Percentiles rank a stretch among this genome's conserved stretches.
These are phyloP conservation scores for Agastache rugosa DNA, from an alignment of 257 asterid species.

Conservation along the genomic window DNA sequence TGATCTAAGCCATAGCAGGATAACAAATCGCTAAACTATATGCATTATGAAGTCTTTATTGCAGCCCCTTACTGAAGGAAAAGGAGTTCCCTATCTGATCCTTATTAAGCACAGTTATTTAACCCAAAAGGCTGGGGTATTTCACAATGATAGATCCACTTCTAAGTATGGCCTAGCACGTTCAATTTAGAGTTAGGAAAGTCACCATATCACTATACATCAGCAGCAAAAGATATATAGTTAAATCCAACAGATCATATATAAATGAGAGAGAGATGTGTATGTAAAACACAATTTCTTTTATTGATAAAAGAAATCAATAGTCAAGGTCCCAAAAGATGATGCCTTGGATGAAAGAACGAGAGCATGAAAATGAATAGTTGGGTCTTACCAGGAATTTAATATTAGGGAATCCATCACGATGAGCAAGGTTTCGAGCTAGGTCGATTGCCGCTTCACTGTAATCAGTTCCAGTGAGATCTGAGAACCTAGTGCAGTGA, in stretches of 20 bases:
- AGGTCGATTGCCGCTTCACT: slow-evolving; percentile 93
- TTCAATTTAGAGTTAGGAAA: background rate
- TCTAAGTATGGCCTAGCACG: background rate
- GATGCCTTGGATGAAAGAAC: background rate
- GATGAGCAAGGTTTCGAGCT: slow-evolving; percentile 83
- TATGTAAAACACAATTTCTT: background rate
- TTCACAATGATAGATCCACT: background rate
- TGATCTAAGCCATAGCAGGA: background rate
- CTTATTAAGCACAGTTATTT: background rate
- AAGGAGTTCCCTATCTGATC: background rate
- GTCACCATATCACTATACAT: slow-evolving; percentile 8
- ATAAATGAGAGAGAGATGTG: background rate
- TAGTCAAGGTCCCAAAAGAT: slow-evolving; percentile 4
- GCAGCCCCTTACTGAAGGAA: slow-evolving; percentile 14
- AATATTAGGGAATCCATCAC: slow-evolving; percentile 80
- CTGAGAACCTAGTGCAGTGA: slow-evolving; percentile 73
- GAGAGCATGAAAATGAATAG: slow-evolving; percentile 23
- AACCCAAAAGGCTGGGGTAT: slow-evolving; percentile 4
- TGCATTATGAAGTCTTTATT: background rate
- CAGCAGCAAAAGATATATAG: background rate
- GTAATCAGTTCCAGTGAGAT: slow-evolving; percentile 97
- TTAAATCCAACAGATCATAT: background rate
- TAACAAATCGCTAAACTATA: slow-evolving; percentile 6
- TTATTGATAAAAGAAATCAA: background rate
- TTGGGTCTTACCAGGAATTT: slow-evolving; percentile 68